A percentile compares a stretch with the other conserved stretches of the same genome.
Conservation (phyloP, 306 rosid species). For the Ceratonia siliqua region DNA sequence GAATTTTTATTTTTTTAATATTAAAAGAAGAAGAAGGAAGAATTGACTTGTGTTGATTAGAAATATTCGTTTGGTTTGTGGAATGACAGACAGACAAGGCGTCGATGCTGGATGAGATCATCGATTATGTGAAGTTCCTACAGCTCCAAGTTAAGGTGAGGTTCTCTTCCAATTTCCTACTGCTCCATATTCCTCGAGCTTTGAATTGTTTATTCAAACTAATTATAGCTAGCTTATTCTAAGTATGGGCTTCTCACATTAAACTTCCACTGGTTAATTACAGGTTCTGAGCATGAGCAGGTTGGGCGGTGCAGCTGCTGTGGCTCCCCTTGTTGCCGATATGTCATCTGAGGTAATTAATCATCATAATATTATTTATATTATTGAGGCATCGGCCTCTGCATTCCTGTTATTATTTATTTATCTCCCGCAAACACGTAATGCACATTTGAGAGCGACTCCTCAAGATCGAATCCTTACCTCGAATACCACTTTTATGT, state of each 20-base stretch:
- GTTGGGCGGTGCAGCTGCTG: constrained; percentile 94
- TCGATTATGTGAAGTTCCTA: constrained; percentile 92
- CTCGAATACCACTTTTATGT: too few relatives aligned
- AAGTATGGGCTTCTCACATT: neutral
- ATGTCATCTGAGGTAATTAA: constrained; percentile 76
- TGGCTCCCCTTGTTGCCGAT: constrained; percentile 88
- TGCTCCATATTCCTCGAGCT: neutral
- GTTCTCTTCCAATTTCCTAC: constrained; percentile 10
- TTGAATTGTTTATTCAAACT: neutral
- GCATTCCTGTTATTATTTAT: too few relatives aligned
- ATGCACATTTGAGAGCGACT: too few relatives aligned
- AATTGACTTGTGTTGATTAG: too few relatives aligned
- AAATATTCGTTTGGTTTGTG: constrained; percentile 36
- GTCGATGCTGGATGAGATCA: constrained; percentile 99
- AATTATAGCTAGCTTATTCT: neutral
- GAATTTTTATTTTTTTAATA: too few relatives aligned
- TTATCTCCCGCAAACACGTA: too few relatives aligned
- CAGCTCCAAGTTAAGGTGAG: constrained; percentile 97
- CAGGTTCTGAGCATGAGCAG: constrained; percentile 99
- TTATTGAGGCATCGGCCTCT: too few relatives aligned
- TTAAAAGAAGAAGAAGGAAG: too few relatives aligned
- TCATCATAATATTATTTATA: too few relatives aligned
- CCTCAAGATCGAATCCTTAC: too few relatives aligned
- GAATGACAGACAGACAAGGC: constrained; percentile 96
- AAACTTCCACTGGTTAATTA: neutral